phyloP scores from a whole-genome alignment of 1,139 yeast genomes.

The Yamadazyma conglobata region DNA sequence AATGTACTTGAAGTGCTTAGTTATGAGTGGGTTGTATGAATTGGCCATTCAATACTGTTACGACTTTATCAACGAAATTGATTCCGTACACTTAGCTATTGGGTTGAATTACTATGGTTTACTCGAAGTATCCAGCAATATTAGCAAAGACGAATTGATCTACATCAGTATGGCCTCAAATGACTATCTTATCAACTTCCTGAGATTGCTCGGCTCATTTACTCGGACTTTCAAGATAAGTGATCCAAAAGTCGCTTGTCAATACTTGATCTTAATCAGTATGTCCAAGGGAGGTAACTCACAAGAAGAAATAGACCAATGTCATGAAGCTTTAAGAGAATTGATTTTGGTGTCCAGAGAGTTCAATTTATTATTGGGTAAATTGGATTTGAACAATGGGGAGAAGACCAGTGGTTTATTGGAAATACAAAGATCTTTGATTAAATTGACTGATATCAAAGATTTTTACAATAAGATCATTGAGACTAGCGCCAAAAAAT shows the following conservation, averaged over 20 bases:
- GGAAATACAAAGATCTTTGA: conserved; percentile 71
- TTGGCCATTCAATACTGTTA: conserved; percentile 69
- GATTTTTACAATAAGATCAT: conserved; percentile 55
- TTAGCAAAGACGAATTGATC: conserved; percentile 30
- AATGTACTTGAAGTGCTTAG: conserved; percentile 70
- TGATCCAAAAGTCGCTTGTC: conserved; percentile 89
- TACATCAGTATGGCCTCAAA: conserved; percentile 27
- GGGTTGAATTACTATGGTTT: conserved; percentile 76
- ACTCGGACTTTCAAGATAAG: conserved; percentile 78
- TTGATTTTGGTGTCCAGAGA: conserved; percentile 84
- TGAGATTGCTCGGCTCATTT: conserved; percentile 63
- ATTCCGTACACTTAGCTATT: conserved; percentile 87
- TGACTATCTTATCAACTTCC: conserved; percentile 49
- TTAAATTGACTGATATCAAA: conserved; percentile 56
- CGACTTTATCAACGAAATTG: conserved; percentile 68
- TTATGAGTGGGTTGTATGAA: conserved; percentile 79
- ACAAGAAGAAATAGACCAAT: conserved; percentile 49
- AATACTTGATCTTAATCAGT: conserved; percentile 74
- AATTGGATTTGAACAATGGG: conserved; percentile 67
- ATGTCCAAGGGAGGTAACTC: conserved; percentile 41
- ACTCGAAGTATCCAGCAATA: conserved; percentile 46
- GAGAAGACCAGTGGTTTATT: conserved; percentile 79
- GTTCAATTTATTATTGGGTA: conserved; percentile 77
- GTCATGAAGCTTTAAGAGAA: conserved; percentile 81
- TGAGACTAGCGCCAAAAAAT: conserved; percentile 79